Conservation (phyloP, 78 protist genomes). For the Dictyostelium discoideum region dicty_2.7 NC_007090.3:69501-70000, state of each 20-base stretch:
- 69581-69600: background rate
- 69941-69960: conserved; percentile 1
- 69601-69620: conserved; percentile 14
- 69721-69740: background rate
- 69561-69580: conserved; percentile 47
- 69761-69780: background rate
- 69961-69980: conserved; percentile 1
- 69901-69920: conserved; percentile 48
- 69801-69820: conserved; percentile 14
- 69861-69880: conserved; percentile 25
- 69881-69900: conserved; percentile 44
- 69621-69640: conserved; percentile 20
- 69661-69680: conserved; percentile 74
- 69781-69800: background rate
- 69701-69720: conserved; percentile 30
- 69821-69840: conserved; percentile 13
- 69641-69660: conserved; percentile 52
- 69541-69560: conserved; percentile 54
- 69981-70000: conserved; percentile 28
- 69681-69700: conserved; percentile 45
- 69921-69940: background rate
- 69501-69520: conserved; percentile 4
- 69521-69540: conserved; percentile 36
- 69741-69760: conserved; percentile 25
- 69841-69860: conserved; percentile 12